A percentile compares a stretch with the other conserved stretches of the same genome.
Evolutionary conservation across 2,329 filamentous ascomycete genomes (phyloP).

Genomic region (Podosphaera fusca): DNA sequence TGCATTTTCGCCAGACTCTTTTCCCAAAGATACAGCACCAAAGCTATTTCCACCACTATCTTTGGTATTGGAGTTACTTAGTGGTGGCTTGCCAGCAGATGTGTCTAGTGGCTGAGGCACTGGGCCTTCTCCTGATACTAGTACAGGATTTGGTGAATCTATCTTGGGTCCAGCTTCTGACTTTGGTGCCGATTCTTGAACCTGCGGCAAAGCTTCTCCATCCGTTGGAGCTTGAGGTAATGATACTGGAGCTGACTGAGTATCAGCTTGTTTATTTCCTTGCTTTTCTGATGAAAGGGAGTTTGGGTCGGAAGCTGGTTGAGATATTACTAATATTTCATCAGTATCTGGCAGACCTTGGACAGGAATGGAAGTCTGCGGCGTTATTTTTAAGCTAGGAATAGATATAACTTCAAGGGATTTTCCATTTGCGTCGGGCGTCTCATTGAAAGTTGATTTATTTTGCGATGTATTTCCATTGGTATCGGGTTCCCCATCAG

Average conservation of each 20-base stretch:
- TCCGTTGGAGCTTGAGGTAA: background rate
- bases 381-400: background rate
- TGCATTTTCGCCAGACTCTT: background rate
- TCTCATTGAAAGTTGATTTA: background rate
- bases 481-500: background rate
- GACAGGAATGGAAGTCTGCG: background rate
- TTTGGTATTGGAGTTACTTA: background rate
- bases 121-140: background rate
- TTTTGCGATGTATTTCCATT: background rate
- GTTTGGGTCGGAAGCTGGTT: background rate
- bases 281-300: background rate
- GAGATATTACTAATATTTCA: background rate
- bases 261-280: background rate
- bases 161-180: background rate
- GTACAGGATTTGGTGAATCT: too few relatives aligned
- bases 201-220: background rate
- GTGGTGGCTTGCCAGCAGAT: background rate
- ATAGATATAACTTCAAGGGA: background rate
- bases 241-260: background rate
- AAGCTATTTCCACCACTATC: background rate
- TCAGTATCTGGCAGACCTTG: background rate
- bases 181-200: background rate
- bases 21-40: background rate
- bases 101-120: background rate
- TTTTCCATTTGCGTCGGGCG: background rate